Conservation (phyloP, 2,329 filamentous ascomycete genomes). For the Diaporthe ilicicola region DNA sequence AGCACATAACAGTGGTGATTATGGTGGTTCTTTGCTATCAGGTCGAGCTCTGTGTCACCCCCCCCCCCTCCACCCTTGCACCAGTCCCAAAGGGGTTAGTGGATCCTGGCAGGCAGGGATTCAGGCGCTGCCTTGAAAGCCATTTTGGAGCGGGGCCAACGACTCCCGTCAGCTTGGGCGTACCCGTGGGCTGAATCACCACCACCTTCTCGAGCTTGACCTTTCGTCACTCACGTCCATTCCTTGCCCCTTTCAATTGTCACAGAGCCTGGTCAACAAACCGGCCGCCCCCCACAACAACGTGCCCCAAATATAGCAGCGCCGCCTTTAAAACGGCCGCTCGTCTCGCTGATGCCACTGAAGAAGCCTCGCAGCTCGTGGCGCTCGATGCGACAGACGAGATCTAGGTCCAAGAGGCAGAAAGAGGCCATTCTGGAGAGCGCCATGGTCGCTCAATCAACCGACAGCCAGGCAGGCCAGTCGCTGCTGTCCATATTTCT, state of each 20-base stretch:
- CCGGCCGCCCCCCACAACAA: background rate
- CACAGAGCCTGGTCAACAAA: slow-evolving; percentile 1
- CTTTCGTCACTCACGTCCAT: background rate
- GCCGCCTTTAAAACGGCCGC: background rate
- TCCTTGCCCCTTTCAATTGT: background rate
- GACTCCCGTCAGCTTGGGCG: background rate
- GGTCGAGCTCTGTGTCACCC: background rate
- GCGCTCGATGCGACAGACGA: slow-evolving; percentile 27
- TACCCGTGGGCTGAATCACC: background rate
- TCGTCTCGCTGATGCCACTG: slow-evolving; percentile 19
- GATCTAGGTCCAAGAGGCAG: slow-evolving; percentile 26
- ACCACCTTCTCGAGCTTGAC: background rate
- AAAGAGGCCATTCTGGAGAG: slow-evolving; percentile 13
- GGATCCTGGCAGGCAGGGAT: too few relatives aligned
- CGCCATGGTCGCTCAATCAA: slow-evolving; percentile 27
- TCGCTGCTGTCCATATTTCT: slow-evolving; percentile 26
- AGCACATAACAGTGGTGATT: too few relatives aligned
- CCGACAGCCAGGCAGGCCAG: background rate
- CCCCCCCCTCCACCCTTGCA: background rate
- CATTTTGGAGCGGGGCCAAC: background rate
- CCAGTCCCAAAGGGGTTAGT: background rate
- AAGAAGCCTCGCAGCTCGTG: slow-evolving; percentile 28
- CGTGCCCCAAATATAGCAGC: slow-evolving; percentile 12
- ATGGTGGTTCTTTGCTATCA: background rate
- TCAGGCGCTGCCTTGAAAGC: background rate